Percentiles rank a stretch among this genome's conserved stretches.
These are phyloP conservation scores for Byssochlamys sp. DNA, from an alignment of 2,329 filamentous ascomycete species.

Conservation along the genomic window DNA sequence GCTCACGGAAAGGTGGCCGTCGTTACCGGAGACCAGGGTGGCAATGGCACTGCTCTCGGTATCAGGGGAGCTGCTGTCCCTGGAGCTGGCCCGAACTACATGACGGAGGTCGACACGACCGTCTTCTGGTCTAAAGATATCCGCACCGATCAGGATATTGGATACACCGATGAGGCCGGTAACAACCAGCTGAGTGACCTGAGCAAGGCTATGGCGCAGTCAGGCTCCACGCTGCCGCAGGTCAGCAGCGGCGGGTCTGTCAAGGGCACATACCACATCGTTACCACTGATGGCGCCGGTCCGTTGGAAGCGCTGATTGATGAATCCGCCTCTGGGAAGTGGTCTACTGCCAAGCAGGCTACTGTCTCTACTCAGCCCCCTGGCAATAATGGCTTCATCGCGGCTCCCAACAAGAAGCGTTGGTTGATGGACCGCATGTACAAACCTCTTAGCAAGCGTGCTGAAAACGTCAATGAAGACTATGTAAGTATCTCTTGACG, in stretches of 20 bases:
- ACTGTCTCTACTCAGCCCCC: constrained; percentile 1
- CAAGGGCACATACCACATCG: constrained; percentile 3
- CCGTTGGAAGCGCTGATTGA: constrained; percentile 3
- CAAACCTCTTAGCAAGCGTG: background rate
- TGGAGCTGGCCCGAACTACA: constrained; percentile 1
- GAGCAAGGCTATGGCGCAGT: background rate
- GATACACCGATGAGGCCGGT: constrained; percentile 1
- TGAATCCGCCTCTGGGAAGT: constrained; percentile 2
- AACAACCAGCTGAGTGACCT: constrained; percentile 3
- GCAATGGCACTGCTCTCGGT: constrained; percentile 5
- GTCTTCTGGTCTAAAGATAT: constrained; percentile 4
- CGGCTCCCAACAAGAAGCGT: constrained; percentile 1
- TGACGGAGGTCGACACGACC: constrained; percentile 5
- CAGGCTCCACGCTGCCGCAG: constrained; percentile 2
- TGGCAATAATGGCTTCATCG: background rate
- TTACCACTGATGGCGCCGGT: constrained; percentile 4
- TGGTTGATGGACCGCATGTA: background rate
- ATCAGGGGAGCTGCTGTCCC: constrained; percentile 3
- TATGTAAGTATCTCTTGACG: constrained; percentile 1
- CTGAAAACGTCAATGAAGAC: constrained; percentile 3
- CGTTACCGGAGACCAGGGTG: constrained; percentile 3
- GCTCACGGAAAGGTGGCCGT: constrained; percentile 6
- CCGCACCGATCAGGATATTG: constrained; percentile 1
- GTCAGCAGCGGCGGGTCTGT: constrained; percentile 5
- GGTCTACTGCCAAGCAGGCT: constrained; percentile 2